These are phyloP conservation scores for Rhizopus sp. DNA, from an alignment of 371 early-diverging fungal species.

Conservation along the genomic window DNA sequence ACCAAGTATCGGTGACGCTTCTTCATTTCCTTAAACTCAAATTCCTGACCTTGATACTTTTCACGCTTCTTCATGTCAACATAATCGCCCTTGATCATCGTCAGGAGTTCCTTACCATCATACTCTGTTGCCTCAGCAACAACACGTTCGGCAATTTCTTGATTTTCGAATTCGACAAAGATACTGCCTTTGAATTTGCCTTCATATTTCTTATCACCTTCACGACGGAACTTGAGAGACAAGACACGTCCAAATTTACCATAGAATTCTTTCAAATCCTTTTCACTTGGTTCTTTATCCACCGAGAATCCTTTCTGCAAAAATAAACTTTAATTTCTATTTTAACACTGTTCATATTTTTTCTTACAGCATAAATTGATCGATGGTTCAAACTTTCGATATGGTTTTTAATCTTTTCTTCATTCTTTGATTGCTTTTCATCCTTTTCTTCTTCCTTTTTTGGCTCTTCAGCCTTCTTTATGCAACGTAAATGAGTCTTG, in stretches of 20 bases:
- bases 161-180: conserved; percentile 47
- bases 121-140: conserved; percentile 24
- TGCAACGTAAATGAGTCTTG: conserved; percentile 41
- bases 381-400: conserved; percentile 27
- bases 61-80: conserved; percentile 45
- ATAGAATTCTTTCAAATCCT: conserved; percentile 33
- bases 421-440: conserved; percentile 2
- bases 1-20: conserved; percentile 23
- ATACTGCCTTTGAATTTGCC: conserved; percentile 42
- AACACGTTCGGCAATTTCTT: conserved; percentile 29
- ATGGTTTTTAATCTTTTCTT: conserved; percentile 11
- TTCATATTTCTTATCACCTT: conserved; percentile 29
- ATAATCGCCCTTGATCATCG: conserved; percentile 47
- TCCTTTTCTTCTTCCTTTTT: conserved; percentile 9
- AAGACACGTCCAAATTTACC: conserved; percentile 42
- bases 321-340: not conserved
- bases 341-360: not conserved
- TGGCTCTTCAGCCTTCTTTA: conserved; percentile 17
- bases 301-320: conserved; percentile 41
- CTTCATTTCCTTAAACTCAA: not conserved
- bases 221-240: conserved; percentile 34
- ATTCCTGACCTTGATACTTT: conserved; percentile 26
- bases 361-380: conserved; percentile 48
- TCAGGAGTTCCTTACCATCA: conserved; percentile 12
- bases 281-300: conserved; percentile 19